Evolutionary conservation across 2,329 filamentous ascomycete species (phyloP).

Genomic region (Phialophora verrucosa): DNA sequence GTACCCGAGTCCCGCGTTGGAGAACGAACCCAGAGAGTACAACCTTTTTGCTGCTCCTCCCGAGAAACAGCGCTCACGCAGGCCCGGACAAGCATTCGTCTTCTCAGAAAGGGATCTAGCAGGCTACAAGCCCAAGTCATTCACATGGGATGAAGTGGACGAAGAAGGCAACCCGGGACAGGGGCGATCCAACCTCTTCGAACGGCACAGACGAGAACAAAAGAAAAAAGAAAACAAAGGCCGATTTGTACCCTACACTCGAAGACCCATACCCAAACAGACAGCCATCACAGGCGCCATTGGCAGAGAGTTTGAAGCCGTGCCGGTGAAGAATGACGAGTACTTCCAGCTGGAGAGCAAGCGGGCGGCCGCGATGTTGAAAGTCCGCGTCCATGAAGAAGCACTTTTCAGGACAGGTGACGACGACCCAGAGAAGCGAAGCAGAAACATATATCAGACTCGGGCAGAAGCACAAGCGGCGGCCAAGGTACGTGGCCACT

Average conservation of each 20-base stretch:
- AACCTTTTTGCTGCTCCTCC: constrained; percentile 72
- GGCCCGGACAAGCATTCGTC: constrained; percentile 81
- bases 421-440: constrained; percentile 31
- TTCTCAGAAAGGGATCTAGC: constrained; percentile 94
- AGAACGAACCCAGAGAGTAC: constrained; percentile 85
- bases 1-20: constrained; percentile 69
- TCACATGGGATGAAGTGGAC: constrained; percentile 47
- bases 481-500: constrained; percentile 33
- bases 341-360: constrained; percentile 66
- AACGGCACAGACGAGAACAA: constrained; percentile 53
- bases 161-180: constrained; percentile 51
- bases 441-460: constrained; percentile 28
- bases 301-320: constrained; percentile 75
- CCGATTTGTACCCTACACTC: constrained; percentile 63
- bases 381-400: constrained; percentile 51
- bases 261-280: constrained; percentile 74
- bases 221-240: constrained; percentile 56
- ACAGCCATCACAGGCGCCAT: constrained; percentile 76
- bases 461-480: constrained; percentile 29
- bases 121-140: constrained; percentile 62
- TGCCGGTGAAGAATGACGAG: constrained; percentile 73
- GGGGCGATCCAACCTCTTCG: constrained; percentile 53
- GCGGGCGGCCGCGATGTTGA: constrained; percentile 65
- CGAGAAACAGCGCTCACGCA: constrained; percentile 49
- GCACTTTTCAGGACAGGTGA: constrained; percentile 29